Percentiles rank a stretch among this genome's conserved stretches.
phyloP scores from a whole-genome alignment of 2,329 filamentous ascomycete species.

The Diaporthe vaccinii region DNA sequence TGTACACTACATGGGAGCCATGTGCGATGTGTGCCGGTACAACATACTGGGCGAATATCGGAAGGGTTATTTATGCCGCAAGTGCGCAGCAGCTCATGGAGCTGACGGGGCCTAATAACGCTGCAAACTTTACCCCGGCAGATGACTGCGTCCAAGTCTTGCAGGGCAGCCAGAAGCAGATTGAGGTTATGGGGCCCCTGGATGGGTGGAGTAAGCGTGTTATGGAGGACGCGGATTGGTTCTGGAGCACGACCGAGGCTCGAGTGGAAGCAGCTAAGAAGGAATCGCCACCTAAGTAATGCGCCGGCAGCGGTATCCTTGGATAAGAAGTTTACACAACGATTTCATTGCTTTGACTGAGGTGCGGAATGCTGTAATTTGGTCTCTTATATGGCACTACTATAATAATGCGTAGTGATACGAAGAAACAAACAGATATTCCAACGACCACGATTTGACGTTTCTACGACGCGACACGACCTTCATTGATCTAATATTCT shows the following conservation, averaged over 20 bases:
- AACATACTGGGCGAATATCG: slow-evolving; percentile 21
- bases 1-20: slow-evolving; percentile 21
- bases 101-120: slow-evolving; percentile 2
- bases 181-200: not conserved
- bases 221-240: slow-evolving; percentile 11
- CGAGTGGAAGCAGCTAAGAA: not conserved
- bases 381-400: too few species aligned
- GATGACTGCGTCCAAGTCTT: not conserved
- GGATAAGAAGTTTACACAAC: too few species aligned
- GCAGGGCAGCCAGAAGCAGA: not conserved
- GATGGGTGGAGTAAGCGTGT: slow-evolving; percentile 7
- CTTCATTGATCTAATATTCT: too few species aligned
- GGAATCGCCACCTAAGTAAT: not conserved
- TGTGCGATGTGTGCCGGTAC: slow-evolving; percentile 21
- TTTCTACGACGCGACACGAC: too few species aligned
- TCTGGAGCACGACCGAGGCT: slow-evolving; percentile 5
- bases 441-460: too few species aligned
- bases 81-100: not conserved
- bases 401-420: too few species aligned
- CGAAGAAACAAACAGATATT: too few species aligned
- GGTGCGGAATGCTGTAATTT: too few species aligned
- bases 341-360: too few species aligned
- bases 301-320: too few species aligned
- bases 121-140: not conserved
- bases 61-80: slow-evolving; percentile 1